Percentiles rank a stretch among this genome's conserved stretches.
Conservation (phyloP, 2,329 filamentous ascomycete species). For the Chaetomiaceae sp. region DNA sequence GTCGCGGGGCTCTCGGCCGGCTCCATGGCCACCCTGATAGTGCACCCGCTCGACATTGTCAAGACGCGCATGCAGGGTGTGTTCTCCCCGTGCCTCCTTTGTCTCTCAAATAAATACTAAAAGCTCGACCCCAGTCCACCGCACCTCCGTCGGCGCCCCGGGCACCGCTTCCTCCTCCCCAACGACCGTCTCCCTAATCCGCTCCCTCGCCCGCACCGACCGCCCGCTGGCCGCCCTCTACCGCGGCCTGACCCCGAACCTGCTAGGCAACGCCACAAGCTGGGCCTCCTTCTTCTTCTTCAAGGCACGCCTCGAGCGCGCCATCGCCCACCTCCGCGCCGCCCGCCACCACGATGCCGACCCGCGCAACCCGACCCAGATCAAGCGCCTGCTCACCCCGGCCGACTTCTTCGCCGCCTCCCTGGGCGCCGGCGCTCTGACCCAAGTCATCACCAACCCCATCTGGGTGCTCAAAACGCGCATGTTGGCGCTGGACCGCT, state of each 20-base stretch:
- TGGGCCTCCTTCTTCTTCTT: constrained; percentile 93
- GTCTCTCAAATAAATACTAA: neutral
- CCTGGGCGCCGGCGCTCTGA: constrained; percentile 64
- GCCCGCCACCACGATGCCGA: neutral
- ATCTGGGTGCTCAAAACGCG: constrained; percentile 98
- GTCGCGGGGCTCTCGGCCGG: constrained; percentile 88
- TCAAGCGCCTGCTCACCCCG: constrained; percentile 42
- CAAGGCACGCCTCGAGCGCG: constrained; percentile 53
- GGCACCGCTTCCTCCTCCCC: constrained; percentile 36
- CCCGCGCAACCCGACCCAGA: neutral
- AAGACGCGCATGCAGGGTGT: constrained; percentile 92
- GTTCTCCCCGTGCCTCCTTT: constrained; percentile 22
- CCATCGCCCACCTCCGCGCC: constrained; percentile 34
- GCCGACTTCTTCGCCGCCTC: constrained; percentile 79
- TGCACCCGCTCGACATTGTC: constrained; percentile 91
- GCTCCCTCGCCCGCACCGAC: constrained; percentile 45
- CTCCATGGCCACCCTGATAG: constrained; percentile 75
- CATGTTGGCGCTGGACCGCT: constrained; percentile 82
- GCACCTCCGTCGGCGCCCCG: constrained; percentile 38
- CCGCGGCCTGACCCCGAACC: constrained; percentile 82
- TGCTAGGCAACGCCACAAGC: constrained; percentile 82
- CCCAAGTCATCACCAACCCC: constrained; percentile 83
- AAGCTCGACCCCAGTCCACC: constrained; percentile 44
- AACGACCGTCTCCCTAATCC: constrained; percentile 51
- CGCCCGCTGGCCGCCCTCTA: constrained; percentile 69